Evolutionary conservation across 305 asterid genomes (phyloP), one percentile per base, ranked within the genome.

Genomic region (Stenogyne calaminthoides): DNA sequence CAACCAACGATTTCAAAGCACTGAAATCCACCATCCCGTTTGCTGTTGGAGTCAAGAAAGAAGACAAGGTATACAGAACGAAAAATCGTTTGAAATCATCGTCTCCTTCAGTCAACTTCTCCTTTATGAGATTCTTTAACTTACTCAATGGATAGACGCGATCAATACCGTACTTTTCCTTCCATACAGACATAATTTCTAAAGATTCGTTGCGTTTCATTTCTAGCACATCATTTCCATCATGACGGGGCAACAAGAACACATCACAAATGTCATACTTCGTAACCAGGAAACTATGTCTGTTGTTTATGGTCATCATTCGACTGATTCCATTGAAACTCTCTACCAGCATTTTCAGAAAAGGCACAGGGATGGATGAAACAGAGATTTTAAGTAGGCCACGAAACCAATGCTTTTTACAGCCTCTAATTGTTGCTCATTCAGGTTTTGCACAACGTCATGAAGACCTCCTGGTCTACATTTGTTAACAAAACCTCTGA

Each of bases 251-350:
- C 62, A 56, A 56, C 34, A 56, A 56, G 34, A 56, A 56, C 12
- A 10, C 62, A 56, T 56, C 62, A 56, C 34, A 56, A 9, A 56
- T 12, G 7, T 56, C 62, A 3, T 56, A 22, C 0, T 11, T 25
- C 6, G 62, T 56, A 22, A 56, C 62, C 32, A 22, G 11, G 5
- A 56, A 56, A 56, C 36, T 20, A 20, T 56, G 32, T 0, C 9
- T 56, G n/a, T 11, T n/a, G 14, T 56, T n/a, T 22, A 56, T 22
- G 7, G 62, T 56, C 62, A 56, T 10, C 36, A 56, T 56, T 20
- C 62, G 32, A 12, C 62, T 56, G 62, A 25, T 22, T 56, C 62
- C 62, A 11, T 56, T 56, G 62, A 56, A 56, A 56, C 25, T 56
- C 62, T 56, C 22, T 12, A 56, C 37, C 34, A 56, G 34, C 62